Conservation (phyloP, 768 basidiomycete species). For the Tulasnella sp. region DNA sequence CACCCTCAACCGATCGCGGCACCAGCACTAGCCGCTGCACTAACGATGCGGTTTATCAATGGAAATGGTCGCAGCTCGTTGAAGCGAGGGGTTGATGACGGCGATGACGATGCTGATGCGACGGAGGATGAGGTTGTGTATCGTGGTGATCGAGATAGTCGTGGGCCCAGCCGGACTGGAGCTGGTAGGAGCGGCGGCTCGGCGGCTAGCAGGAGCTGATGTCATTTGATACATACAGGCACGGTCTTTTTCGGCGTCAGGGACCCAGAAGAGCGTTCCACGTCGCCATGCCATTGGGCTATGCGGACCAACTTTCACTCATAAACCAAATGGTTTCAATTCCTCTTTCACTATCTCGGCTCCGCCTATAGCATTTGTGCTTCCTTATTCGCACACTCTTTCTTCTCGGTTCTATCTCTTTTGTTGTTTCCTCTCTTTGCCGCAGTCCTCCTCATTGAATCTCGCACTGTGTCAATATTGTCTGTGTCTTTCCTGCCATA, state of each 20-base stretch:
- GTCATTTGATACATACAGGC: neutral
- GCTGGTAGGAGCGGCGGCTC: slow-evolving; percentile 2
- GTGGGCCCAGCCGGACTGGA: neutral
- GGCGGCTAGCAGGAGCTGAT: neutral
- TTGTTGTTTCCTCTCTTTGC: too few relatives aligned
- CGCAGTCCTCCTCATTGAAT: too few relatives aligned
- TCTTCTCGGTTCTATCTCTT: too few relatives aligned
- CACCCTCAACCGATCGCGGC: neutral
- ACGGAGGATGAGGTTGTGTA: slow-evolving; percentile 16
- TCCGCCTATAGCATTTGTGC: neutral
- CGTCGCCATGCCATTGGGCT: neutral
- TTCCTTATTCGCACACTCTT: neutral
- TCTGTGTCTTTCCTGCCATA: too few relatives aligned
- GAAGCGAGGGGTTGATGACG: neutral
- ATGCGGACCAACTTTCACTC: neutral
- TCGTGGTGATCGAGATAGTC: neutral
- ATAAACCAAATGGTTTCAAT: neutral
- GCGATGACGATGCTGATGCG: neutral
- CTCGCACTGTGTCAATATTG: too few relatives aligned
- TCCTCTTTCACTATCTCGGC: neutral
- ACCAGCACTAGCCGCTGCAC: neutral
- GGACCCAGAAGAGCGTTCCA: neutral
- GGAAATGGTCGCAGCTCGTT: neutral
- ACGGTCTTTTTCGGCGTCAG: neutral
- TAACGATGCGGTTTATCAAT: neutral